Evolutionary conservation across 2,329 filamentous ascomycete genomes (phyloP), one percentile per base, ranked within the genome.

Genomic region (Calonectria hawksworthii): DNA sequence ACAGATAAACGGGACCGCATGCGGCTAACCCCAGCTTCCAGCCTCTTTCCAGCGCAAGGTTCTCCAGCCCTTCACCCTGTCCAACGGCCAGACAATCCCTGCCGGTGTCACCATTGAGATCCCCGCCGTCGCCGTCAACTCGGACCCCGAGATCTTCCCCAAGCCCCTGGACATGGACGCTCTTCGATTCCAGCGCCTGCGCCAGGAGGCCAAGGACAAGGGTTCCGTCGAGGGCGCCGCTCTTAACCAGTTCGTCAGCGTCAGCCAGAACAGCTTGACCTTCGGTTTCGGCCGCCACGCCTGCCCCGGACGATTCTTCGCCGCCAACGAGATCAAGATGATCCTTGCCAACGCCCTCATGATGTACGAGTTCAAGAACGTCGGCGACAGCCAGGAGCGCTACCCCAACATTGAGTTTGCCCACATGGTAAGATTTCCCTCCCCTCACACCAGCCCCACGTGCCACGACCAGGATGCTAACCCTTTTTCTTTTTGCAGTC

Each of bases 71-170:
- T 86, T 92, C 77, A 86, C 86, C 2, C 87, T 91, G 2, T 90
- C 89, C 56, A 89, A 90, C 79, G 90, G 90, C 21, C 88, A 90
- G 63, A 85, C 86, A 44, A 84, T 89, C 13, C 87, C 88, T 0
- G 82, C 84, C 2, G 87, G 87, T 34, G 85, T 85, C 8, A 83
- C 84, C n/a, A 83, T 89, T 38, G 85, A 89, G 72, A 81, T 87
- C 0, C 84, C 88, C 0, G 75, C 83, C 16, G 80, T 83, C 23
- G 85, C 83, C 34, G 77, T 86, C 72, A 82, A 82, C 63, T 78
- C 77, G 4, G 88, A 89, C 77, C 78, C 83, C 11, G 82, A 83
- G 0, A 47, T 79, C 70, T 85, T 82, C 73, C 75, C 54, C 82
- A 85, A n/a, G 16, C 68, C 74, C 4, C 82, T 85, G 13, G 82